Base-by-base conservation (phyloP, 768 basidiomycete genomes). In the Kwoniella heveanensis region DNA sequence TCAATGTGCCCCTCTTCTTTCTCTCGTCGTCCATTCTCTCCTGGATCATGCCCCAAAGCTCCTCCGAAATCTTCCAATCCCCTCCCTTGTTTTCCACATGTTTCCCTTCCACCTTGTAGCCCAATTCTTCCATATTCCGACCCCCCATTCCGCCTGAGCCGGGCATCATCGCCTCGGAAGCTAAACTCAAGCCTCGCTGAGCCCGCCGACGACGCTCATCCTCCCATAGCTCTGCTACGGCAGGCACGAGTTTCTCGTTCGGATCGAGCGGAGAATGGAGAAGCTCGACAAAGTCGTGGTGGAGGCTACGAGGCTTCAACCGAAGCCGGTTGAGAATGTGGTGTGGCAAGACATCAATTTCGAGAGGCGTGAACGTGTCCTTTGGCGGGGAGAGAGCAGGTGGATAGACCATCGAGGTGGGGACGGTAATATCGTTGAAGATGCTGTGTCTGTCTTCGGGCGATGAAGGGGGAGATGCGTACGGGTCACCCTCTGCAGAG, bases 181-280 rank as follows among this genome's bases (percentile, higher is more conserved):
- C 85, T 5, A 92, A 87, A 63, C 85, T 74, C 32, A 93, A 83
- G 1, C 92, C 92, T 32, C 84, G 85, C 2, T 83, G 83, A 25
- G 80, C 77, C 21, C 94, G 84, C 9, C 92, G 86, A 12, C 83
- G 83, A n/a, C 90, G 86, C 80, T 99, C 95, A 71, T 97, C 93
- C 54, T 94, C 91, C 95, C 95, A 99, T 1, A 98, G 83, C 80
- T 97, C 95, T 66, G 90, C 87, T 50, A 98, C 90, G 72, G 91
- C 88, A 46, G 88, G 83, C 6, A 99, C 89, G 26, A 95, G 84
- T 48, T 90, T 91, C 69, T 90, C 90, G 12, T 78, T 69, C 4
- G 68, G 68, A 36, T 76, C 83, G 67, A 58, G 86, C 77, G 17
- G 84, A 69, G 46, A 85, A 80, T 30, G 83, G 79, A 58, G 70